These are phyloP conservation scores for Hypoxylon sp. DNA, from an alignment of 2,329 filamentous ascomycete genomes.

Conservation along the genomic window DNA sequence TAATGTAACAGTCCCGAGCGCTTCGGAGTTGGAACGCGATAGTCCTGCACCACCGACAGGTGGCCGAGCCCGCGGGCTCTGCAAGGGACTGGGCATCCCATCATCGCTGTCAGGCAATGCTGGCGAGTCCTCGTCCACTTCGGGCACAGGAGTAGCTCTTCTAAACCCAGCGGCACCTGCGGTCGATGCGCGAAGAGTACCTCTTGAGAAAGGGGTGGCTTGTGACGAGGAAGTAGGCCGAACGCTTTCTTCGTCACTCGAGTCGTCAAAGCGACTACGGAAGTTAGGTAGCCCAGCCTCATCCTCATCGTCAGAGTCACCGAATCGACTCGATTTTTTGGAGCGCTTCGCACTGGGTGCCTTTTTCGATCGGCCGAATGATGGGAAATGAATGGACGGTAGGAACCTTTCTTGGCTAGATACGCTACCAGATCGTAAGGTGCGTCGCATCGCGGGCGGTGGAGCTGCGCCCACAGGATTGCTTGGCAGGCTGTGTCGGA, in stretches of 20 bases:
- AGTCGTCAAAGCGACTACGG: constrained; percentile 75
- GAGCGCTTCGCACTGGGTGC: constrained; percentile 42
- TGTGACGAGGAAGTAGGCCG: constrained; percentile 51
- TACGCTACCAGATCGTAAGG: constrained; percentile 57
- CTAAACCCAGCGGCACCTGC: constrained; percentile 60
- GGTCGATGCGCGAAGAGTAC: constrained; percentile 51
- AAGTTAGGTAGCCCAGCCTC: constrained; percentile 56
- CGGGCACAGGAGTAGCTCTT: constrained; percentile 69
- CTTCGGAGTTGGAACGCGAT: constrained; percentile 41
- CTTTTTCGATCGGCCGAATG: constrained; percentile 59
- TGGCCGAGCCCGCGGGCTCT: constrained; percentile 43
- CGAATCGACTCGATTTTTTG: constrained; percentile 63
- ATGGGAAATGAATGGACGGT: constrained; percentile 57
- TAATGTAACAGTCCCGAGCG: constrained; percentile 50
- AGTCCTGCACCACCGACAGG: constrained; percentile 27
- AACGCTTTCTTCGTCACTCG: constrained; percentile 73
- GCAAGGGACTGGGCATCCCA: constrained; percentile 48
- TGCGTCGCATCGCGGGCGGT: constrained; percentile 59
- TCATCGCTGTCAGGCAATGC: constrained; percentile 72
- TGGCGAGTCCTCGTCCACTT: constrained; percentile 65
- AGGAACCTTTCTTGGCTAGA: constrained; percentile 54
- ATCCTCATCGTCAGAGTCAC: constrained; percentile 73
- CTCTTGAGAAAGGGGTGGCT: constrained; percentile 43
- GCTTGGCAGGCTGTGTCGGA: constrained; percentile 59
- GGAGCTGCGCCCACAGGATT: constrained; percentile 57